Evolutionary conservation across 768 basidiomycete species (phyloP).

Genomic region (Kockovaella imperatae): DNA sequence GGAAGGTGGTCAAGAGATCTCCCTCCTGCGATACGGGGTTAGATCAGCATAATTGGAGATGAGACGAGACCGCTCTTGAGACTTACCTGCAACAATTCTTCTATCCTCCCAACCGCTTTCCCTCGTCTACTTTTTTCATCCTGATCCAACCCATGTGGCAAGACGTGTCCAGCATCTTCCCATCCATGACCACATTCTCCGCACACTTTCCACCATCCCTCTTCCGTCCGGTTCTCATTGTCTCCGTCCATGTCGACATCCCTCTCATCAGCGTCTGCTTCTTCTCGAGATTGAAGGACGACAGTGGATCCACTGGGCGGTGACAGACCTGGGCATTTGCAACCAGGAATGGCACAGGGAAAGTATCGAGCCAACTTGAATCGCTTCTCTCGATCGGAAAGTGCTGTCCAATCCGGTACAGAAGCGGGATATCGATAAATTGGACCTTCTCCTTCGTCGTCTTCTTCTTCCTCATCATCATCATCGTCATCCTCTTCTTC

Average conservation of each 20-base stretch:
- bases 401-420: conserved; percentile 14
- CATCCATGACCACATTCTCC: conserved; percentile 41
- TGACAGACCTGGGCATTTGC: conserved; percentile 64
- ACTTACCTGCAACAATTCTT: conserved; percentile 71
- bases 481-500: not conserved
- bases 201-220: conserved; percentile 38
- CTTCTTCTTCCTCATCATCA: conserved; percentile 1
- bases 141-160: conserved; percentile 50
- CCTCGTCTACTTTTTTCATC: conserved; percentile 51
- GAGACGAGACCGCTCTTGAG: not conserved
- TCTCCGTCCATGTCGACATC: conserved; percentile 47
- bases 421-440: conserved; percentile 17
- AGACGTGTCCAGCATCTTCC: conserved; percentile 44
- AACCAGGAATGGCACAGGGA: conserved; percentile 53
- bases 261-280: conserved; percentile 20
- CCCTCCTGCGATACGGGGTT: conserved; percentile 53
- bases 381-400: conserved; percentile 18
- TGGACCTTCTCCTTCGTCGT: conserved; percentile 3
- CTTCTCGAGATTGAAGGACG: conserved; percentile 45
- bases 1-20: conserved; percentile 54
- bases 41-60: not conserved
- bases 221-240: conserved; percentile 64
- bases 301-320: conserved; percentile 58
- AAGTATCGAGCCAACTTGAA: conserved; percentile 76
- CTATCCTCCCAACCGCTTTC: conserved; percentile 68